phyloP scores from a whole-genome alignment of 352 stramenopile species.

The Paralagenidium karlingii region DNA sequence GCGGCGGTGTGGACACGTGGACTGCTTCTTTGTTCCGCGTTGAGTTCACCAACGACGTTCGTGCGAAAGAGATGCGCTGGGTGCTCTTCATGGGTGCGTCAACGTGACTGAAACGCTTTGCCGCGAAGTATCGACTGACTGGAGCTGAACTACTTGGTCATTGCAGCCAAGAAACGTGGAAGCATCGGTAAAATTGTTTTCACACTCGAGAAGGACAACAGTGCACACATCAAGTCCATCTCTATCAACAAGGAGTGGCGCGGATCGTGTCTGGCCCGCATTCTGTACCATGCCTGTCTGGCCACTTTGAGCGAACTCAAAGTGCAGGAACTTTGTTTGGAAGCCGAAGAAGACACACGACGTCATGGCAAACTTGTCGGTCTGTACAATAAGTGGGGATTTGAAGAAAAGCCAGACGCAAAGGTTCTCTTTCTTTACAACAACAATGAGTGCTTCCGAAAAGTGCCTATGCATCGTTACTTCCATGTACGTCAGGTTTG shows the following conservation, averaged over 20 bases:
- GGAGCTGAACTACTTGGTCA: too few species aligned
- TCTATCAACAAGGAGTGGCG: slow-evolving; percentile 54
- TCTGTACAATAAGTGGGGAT: slow-evolving; percentile 64
- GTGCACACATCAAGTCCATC: slow-evolving; percentile 69
- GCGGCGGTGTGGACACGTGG: too few species aligned
- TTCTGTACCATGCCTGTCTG: slow-evolving; percentile 65
- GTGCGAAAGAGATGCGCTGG: slow-evolving; percentile 68
- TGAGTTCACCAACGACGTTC: slow-evolving; percentile 50
- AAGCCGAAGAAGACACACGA: slow-evolving; percentile 51
- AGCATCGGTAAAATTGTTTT: slow-evolving; percentile 73
- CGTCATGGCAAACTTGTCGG: slow-evolving; percentile 44
- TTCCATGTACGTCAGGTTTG: slow-evolving; percentile 13
- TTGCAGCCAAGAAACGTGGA: slow-evolving; percentile 19
- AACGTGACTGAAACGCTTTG: too few species aligned
- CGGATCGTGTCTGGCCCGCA: slow-evolving; percentile 48
- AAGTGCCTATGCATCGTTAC: slow-evolving; percentile 61
- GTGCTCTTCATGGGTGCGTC: slow-evolving; percentile 58
- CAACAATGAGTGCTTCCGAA: slow-evolving; percentile 70
- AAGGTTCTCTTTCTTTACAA: slow-evolving; percentile 78
- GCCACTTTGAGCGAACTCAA: slow-evolving; percentile 44
- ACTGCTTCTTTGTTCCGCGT: too few species aligned
- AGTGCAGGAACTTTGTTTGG: slow-evolving; percentile 33
- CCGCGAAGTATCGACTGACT: too few species aligned
- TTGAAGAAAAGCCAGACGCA: slow-evolving; percentile 27
- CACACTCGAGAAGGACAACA: slow-evolving; percentile 32